Evolutionary conservation across 306 rosid genomes (phyloP), one percentile per base, ranked within the genome.

Genomic region (Prosopis cineraria): DNA sequence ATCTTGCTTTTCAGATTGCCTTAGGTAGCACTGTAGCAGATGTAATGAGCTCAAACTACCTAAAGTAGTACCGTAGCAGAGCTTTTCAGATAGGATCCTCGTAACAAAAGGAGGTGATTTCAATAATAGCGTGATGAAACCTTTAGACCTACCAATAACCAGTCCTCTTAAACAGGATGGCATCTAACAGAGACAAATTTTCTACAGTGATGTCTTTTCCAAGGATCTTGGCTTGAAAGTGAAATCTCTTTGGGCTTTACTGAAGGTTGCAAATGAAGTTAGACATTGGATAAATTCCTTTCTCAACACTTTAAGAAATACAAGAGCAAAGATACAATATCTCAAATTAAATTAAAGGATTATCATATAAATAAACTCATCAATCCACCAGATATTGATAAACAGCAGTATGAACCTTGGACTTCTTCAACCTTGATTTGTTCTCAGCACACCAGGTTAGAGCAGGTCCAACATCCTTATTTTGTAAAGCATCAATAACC

Each of bases 401-500:
- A 39, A 80, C 43, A 77, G 58, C 16, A 43, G 68, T 27, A 19
- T 12, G 48, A 77, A 95, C 98, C 98, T 92, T 95, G 75, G 91
- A 85, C 76, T 95, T 95, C 93, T 92, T 95, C 87, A 92, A 87
- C 83, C 98, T 89, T 76, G 97, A 87, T 90, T 89, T 95, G 89
- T 95, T 95, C 37, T 95, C 98, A 3, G 93, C 87, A 75, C 98
- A 95, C 98, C 98, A 95, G 31, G 95, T 85, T 62, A 95, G 86
- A 74, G 93, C 98, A 78, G 98, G 97, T 34, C 92, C 87, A 70
- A 93, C 93, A 79, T 92, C 96, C 91, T 88, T 89, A 73, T 83
- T 92, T 77, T 92, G 91, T 83, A 95, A 88, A 81, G 97, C 93
- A 68, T 91, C 98, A 34, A 88, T 88, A 78, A 92, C 98, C 88